Base-by-base conservation (phyloP, 2,329 filamentous ascomycete species). In the Arachnomyces sp. region DNA sequence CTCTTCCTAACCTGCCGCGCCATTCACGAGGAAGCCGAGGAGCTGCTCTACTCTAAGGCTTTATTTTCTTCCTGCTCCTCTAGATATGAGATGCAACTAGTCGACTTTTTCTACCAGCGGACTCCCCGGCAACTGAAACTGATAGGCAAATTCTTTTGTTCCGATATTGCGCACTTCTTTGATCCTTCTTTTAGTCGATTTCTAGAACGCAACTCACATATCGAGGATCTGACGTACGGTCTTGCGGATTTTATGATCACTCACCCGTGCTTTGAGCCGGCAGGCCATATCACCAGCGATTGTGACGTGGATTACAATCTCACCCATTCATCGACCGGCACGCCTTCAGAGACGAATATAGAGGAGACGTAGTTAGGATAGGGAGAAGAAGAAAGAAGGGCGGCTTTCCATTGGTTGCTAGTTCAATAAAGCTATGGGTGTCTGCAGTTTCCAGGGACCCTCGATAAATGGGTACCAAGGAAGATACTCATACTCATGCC, bases 201-300 rank as follows among this genome's bases (percentile, higher is more conserved):
- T 16, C 15, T 38, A 16, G 16, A n/a, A 15, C n/a, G 9, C 25
- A n/a, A 16, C 33, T 7, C 28, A 4, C 28, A 41, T 12, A 41
- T 41, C 18, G 20, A 41, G 28, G 25, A 34, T 30, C 17, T 36
- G n/a, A 20, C 15, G 28, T 36, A 13, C 28, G 28, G 15, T 14
- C 29, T 41, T 13, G 32, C 36, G 11, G 28, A n/a, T 9, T 20
- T 25, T 17, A 28, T 16, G 25, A 36, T 28, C 28, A 13, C 9
- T 11, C 32, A 34, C 25, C 25, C 39, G n/a, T 30, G 31, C n/a
- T 35, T 41, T 41, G n/a, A n/a, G n/a, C n/a, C n/a, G n/a, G n/a
- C n/a, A n/a, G n/a, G n/a, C n/a, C n/a, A n/a, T n/a, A n/a, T n/a
- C n/a, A n/a, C n/a, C n/a, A n/a, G n/a, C n/a, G n/a, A n/a, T n/a